Evolutionary conservation across 805 yeast species (phyloP).

Genomic region (Lachancea cidri): DNA sequence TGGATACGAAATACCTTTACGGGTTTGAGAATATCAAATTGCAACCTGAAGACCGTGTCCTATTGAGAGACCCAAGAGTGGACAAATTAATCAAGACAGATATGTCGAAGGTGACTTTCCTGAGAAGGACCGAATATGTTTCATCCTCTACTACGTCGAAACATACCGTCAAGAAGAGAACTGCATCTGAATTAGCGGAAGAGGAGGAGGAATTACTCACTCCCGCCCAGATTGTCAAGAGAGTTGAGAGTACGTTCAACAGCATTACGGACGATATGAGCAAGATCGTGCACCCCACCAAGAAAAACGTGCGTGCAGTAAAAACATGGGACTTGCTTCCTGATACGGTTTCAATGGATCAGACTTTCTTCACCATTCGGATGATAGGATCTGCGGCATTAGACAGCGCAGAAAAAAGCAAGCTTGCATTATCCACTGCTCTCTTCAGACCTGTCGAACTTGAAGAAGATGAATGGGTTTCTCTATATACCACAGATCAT

Average conservation of each 20-base stretch:
- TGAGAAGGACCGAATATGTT: constrained; percentile 92
- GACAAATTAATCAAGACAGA: constrained; percentile 34
- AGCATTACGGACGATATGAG: constrained; percentile 44
- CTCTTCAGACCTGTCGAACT: constrained; percentile 69
- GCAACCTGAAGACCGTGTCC: constrained; percentile 70
- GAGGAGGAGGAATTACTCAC: constrained; percentile 24
- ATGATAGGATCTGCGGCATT: constrained; percentile 49
- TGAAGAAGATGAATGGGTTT: constrained; percentile 71
- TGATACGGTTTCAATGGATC: constrained; percentile 86
- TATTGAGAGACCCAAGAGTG: constrained; percentile 73
- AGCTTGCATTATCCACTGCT: constrained; percentile 46
- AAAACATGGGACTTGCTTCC: constrained; percentile 79
- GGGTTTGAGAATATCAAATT: constrained; percentile 42
- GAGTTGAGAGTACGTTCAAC: constrained; percentile 75
- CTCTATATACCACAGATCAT: constrained; percentile 51
- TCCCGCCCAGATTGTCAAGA: constrained; percentile 25
- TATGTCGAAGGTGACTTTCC: constrained; percentile 54
- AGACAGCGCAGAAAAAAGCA: constrained; percentile 31
- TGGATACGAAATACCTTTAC: constrained; percentile 43
- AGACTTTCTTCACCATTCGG: constrained; percentile 59
- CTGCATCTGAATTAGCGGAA: constrained; percentile 15
- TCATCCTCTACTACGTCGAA: constrained; percentile 49
- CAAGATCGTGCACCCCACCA: constrained; percentile 69
- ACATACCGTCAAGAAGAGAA: constrained; percentile 30
- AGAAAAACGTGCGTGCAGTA: constrained; percentile 67